Base-by-base conservation (phyloP, 768 basidiomycete species). In the Lepiota venenata region DNA sequence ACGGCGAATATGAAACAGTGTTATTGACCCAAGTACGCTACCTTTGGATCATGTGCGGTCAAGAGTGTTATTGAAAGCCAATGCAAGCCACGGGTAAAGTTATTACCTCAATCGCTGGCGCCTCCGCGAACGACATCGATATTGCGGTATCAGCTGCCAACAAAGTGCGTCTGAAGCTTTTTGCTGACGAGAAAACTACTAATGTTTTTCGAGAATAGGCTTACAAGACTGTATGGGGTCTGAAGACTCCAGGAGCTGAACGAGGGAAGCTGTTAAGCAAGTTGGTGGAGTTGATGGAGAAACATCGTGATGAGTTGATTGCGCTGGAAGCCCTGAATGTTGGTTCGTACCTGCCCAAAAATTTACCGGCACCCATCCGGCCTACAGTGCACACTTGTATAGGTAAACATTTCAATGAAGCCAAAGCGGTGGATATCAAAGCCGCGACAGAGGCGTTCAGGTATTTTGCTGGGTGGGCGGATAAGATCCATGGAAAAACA, bases 401-500 rank as follows among this genome's bases (percentile, higher is more conserved):
- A 79, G 82, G 85, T 41, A 86, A 87, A 69, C 76, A 80, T 2
- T 85, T 74, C 63, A 35, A 47, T 10, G 74, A 69, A 66, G 75
- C 83, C 12, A 79, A 73, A 55, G 67, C 62, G 15, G 67, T 61
- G 0, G 89, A 90, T 59, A 65, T 88, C 2, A 60, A 63, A 0
- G 68, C 68, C 52, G 67, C 79, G 0, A 74, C 84, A 54, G 71
- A 66, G 20, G 73, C 74, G 35, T 67, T 93, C 60, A 75, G 82
- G 32, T 96, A 95, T 72, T 98, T 88, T 62, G 90, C 84, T 40
- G 94, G 93, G 15, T 91, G 90, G 85, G 90, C 92, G 18, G 93
- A 94, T 74, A 96, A 95, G 72, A 70, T 88, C 50, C 73, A 78
- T 4, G 91, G 89, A 3, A 81, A 90, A 66, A 83, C 82, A 8